Evolutionary conservation across 2,329 filamentous ascomycete genomes (phyloP).

Genomic region (Alternaria sp.): DNA sequence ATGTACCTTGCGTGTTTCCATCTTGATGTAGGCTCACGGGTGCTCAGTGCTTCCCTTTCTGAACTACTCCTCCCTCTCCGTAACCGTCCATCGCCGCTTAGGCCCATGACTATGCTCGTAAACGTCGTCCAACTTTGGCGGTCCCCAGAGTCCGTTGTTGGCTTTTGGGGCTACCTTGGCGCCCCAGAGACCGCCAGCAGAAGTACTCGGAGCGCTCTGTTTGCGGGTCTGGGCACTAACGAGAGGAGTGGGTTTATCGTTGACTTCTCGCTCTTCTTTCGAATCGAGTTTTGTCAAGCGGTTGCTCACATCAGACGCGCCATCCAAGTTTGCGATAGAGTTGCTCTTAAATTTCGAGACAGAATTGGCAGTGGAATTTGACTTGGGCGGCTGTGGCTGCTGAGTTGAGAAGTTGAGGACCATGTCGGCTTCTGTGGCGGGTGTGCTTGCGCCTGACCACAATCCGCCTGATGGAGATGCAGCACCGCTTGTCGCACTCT

Average conservation of each 20-base stretch:
- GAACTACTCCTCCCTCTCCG: slow-evolving; percentile 36
- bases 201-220: slow-evolving; percentile 9
- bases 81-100: slow-evolving; percentile 55
- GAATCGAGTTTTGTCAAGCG: slow-evolving; percentile 22
- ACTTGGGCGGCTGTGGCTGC: slow-evolving; percentile 25
- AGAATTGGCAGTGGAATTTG: slow-evolving; percentile 15
- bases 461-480: slow-evolving; percentile 43
- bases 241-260: slow-evolving; percentile 42
- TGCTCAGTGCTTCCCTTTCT: neutral
- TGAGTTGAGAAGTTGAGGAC: slow-evolving; percentile 41
- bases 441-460: slow-evolving; percentile 47
- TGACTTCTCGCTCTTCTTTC: slow-evolving; percentile 37
- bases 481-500: slow-evolving; percentile 25
- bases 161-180: slow-evolving; percentile 24
- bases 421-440: slow-evolving; percentile 37
- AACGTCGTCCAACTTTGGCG: slow-evolving; percentile 42
- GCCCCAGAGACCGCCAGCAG: slow-evolving; percentile 37
- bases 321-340: slow-evolving; percentile 12
- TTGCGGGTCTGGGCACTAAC: slow-evolving; percentile 26
- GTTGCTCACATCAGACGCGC: slow-evolving; percentile 11
- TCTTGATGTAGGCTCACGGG: neutral
- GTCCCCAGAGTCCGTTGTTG: slow-evolving; percentile 53
- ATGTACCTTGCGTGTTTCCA: neutral
- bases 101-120: slow-evolving; percentile 47
- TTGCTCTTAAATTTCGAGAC: neutral